A percentile compares a stretch with the other conserved stretches of the same genome.
phyloP scores from a whole-genome alignment of 2,329 filamentous ascomycete genomes.

The Clonostachys sp. region DNA sequence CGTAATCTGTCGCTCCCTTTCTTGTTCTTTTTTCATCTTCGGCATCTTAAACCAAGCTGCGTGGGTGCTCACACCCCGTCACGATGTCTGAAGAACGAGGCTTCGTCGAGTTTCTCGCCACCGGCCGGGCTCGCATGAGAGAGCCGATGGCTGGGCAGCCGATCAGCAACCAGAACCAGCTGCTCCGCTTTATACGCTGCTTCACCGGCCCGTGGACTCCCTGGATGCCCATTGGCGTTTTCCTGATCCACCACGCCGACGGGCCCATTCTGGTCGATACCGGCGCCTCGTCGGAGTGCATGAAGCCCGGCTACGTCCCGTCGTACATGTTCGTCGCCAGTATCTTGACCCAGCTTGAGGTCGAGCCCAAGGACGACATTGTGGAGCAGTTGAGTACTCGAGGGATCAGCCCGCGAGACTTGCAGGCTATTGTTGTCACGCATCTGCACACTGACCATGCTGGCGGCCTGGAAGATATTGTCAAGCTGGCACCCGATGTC shows the following conservation, averaged over 20 bases:
- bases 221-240: constrained; percentile 10
- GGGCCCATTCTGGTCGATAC: constrained; percentile 14
- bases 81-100: too few relatives aligned
- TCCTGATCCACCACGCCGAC: constrained; percentile 11
- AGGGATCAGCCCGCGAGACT: constrained; percentile 10
- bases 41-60: too few relatives aligned
- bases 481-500: constrained; percentile 12
- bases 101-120: constrained; percentile 7
- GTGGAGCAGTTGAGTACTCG: constrained; percentile 6
- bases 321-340: constrained; percentile 1
- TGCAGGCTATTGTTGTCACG: constrained; percentile 16
- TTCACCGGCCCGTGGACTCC: constrained; percentile 10
- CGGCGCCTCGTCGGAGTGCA: constrained; percentile 11
- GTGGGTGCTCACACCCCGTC: too few relatives aligned
- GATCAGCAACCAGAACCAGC: constrained; percentile 7
- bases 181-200: constrained; percentile 10
- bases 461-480: constrained; percentile 16
- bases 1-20: too few relatives aligned
- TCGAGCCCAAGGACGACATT: constrained; percentile 10
- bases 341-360: not conserved
- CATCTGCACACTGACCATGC: constrained; percentile 21
- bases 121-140: constrained; percentile 9
- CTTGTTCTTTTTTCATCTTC: too few relatives aligned
- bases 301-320: constrained; percentile 10
- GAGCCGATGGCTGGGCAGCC: constrained; percentile 8